These are phyloP conservation scores for Phlebiopsis gigantea DNA, from an alignment of 768 basidiomycete species.

Conservation along the genomic window DNA sequence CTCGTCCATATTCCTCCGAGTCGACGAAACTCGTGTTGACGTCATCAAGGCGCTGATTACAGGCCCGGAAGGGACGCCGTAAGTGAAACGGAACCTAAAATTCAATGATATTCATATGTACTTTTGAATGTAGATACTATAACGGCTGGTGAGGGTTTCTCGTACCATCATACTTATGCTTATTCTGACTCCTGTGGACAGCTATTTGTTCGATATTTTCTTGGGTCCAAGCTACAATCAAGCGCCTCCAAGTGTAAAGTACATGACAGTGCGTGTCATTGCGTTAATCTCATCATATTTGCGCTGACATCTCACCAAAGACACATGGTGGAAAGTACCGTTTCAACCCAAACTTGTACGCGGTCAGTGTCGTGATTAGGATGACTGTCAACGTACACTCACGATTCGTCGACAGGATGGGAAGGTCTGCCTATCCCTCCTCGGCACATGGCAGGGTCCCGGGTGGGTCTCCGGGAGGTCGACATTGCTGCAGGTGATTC, in stretches of 20 bases:
- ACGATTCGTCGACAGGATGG: slow-evolving; percentile 52
- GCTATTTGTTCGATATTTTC: slow-evolving; percentile 88
- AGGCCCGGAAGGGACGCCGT: slow-evolving; percentile 93
- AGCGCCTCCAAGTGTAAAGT: slow-evolving; percentile 72
- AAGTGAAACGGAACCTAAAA: too few species aligned
- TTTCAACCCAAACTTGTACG: slow-evolving; percentile 94
- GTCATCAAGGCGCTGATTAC: slow-evolving; percentile 90
- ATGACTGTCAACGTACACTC: background rate
- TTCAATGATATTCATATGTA: background rate
- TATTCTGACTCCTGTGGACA: slow-evolving; percentile 18
- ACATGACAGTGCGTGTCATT: slow-evolving; percentile 50
- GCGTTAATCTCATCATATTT: background rate
- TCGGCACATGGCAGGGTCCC: slow-evolving; percentile 92
- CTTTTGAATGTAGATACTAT: slow-evolving; percentile 53
- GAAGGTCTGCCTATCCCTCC: slow-evolving; percentile 88
- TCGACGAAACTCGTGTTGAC: slow-evolving; percentile 89
- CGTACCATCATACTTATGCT: background rate
- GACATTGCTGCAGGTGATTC: slow-evolving; percentile 74
- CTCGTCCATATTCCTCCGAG: slow-evolving; percentile 88
- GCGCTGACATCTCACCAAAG: slow-evolving; percentile 31
- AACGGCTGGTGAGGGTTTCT: slow-evolving; percentile 72
- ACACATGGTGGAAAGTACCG: slow-evolving; percentile 86
- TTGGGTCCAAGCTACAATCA: slow-evolving; percentile 86
- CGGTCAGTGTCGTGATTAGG: slow-evolving; percentile 41
- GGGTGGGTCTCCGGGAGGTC: slow-evolving; percentile 92